Conservation (phyloP, 2,329 filamentous ascomycete species). For the Amesomyces nigricolor region DNA sequence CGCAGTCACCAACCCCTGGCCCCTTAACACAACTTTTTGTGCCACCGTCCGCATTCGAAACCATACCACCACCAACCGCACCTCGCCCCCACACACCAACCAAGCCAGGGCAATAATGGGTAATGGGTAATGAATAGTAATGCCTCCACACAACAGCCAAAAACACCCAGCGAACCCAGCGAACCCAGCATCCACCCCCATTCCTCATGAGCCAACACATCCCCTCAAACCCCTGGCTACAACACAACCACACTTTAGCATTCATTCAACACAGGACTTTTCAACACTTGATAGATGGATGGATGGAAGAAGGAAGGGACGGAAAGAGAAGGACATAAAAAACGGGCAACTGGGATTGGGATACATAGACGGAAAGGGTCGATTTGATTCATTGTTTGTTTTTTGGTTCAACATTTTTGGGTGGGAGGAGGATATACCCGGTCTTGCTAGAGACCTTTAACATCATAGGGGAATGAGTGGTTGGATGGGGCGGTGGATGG, state of each 20-base stretch:
- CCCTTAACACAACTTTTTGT: too few relatives aligned
- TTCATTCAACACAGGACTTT: neutral
- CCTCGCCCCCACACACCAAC: neutral
- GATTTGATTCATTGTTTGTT: too few relatives aligned
- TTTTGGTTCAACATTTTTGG: too few relatives aligned
- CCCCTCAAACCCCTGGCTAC: neutral
- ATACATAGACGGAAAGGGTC: neutral
- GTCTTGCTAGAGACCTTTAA: neutral
- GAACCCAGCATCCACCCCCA: neutral
- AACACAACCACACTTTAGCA: neutral
- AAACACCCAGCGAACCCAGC: too few relatives aligned
- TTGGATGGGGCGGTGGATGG: neutral
- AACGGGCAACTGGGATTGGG: neutral
- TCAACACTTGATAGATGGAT: conserved; percentile 3
- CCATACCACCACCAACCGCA: neutral
- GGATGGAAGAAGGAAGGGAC: neutral
- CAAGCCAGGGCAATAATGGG: neutral
- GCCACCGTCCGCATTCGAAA: neutral
- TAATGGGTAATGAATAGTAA: conserved; percentile 22
- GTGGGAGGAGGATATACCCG: conserved; percentile 8
- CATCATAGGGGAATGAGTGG: too few relatives aligned
- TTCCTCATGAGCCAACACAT: neutral
- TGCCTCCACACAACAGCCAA: neutral
- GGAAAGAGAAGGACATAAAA: neutral
- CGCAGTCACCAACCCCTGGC: too few relatives aligned